phyloP scores from a whole-genome alignment of 768 basidiomycete species.

The Porpolomopsis calyptriformis region DNA sequence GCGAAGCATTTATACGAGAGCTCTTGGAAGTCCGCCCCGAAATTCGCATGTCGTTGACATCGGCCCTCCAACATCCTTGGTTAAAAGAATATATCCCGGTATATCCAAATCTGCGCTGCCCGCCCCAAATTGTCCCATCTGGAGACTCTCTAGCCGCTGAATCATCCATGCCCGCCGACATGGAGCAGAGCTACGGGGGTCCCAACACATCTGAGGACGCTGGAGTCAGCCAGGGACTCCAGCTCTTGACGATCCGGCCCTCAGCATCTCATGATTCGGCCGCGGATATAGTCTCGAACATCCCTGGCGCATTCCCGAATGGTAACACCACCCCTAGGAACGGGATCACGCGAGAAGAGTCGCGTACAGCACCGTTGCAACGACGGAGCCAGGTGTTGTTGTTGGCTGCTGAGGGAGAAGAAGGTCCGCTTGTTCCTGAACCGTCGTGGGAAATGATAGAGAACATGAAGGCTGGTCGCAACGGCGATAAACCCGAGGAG shows the following conservation, averaged over 20 bases:
- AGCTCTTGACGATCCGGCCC: conserved; percentile 19
- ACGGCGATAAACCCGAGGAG: conserved; percentile 3
- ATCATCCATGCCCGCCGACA: conserved; percentile 11
- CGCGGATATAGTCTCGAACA: background rate
- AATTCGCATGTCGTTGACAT: conserved; percentile 58
- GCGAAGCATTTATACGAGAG: conserved; percentile 49
- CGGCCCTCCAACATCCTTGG: conserved; percentile 73
- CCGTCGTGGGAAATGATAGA: conserved; percentile 52
- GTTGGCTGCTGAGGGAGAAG: conserved; percentile 36
- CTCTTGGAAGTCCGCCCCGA: conserved; percentile 59
- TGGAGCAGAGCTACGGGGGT: conserved; percentile 9
- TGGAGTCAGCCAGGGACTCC: conserved; percentile 23
- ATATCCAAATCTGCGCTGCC: conserved; percentile 10
- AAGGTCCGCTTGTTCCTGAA: conserved; percentile 29
- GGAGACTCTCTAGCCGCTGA: conserved; percentile 15
- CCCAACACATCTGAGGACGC: conserved; percentile 4
- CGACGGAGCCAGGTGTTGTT: conserved; percentile 39
- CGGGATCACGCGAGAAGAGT: conserved; percentile 15
- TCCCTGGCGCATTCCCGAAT: background rate
- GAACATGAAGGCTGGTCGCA: conserved; percentile 16
- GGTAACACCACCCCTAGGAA: conserved; percentile 14
- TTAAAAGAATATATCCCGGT: conserved; percentile 31
- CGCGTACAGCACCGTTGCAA: conserved; percentile 30
- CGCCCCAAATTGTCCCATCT: background rate
- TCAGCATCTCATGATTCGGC: conserved; percentile 5